Evolutionary conservation across 2,329 filamentous ascomycete species (phyloP).

Genomic region (Ceratocystis ficicola): DNA sequence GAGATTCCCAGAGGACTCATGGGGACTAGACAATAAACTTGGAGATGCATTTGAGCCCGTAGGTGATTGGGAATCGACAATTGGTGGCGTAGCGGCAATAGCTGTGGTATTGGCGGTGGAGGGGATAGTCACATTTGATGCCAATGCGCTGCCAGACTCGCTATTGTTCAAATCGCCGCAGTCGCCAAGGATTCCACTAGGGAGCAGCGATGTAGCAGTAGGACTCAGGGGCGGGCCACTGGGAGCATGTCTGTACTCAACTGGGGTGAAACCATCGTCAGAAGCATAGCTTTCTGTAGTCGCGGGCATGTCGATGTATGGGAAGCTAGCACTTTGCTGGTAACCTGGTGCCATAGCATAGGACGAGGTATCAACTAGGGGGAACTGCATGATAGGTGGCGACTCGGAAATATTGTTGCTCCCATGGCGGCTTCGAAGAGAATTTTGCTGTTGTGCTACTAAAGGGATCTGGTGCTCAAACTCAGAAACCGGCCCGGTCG

Average conservation of each 20-base stretch:
- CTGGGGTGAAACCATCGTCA: slow-evolving; percentile 43
- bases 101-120: slow-evolving; percentile 24
- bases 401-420: slow-evolving; percentile 29
- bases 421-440: slow-evolving; percentile 38
- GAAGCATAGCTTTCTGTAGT: slow-evolving; percentile 21
- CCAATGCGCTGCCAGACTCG: slow-evolving; percentile 38
- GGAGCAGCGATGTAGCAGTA: slow-evolving; percentile 60
- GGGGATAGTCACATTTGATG: slow-evolving; percentile 29
- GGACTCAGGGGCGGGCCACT: slow-evolving; percentile 63
- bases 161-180: slow-evolving; percentile 34
- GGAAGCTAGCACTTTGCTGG: slow-evolving; percentile 39
- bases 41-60: slow-evolving; percentile 45
- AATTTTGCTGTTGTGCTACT: slow-evolving; percentile 30
- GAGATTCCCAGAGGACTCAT: slow-evolving; percentile 47
- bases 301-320: slow-evolving; percentile 39
- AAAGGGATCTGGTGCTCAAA: slow-evolving; percentile 29
- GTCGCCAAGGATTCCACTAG: slow-evolving; percentile 54
- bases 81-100: slow-evolving; percentile 25
- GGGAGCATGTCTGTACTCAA: slow-evolving; percentile 48
- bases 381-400: slow-evolving; percentile 31
- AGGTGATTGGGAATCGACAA: slow-evolving; percentile 43
- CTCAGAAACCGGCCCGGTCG: slow-evolving; percentile 29
- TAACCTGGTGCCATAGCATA: slow-evolving; percentile 43
- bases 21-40: slow-evolving; percentile 49
- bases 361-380: slow-evolving; percentile 31